Evolutionary conservation across 2,329 filamentous ascomycete genomes (phyloP).

Genomic region (Nemania sp.): DNA sequence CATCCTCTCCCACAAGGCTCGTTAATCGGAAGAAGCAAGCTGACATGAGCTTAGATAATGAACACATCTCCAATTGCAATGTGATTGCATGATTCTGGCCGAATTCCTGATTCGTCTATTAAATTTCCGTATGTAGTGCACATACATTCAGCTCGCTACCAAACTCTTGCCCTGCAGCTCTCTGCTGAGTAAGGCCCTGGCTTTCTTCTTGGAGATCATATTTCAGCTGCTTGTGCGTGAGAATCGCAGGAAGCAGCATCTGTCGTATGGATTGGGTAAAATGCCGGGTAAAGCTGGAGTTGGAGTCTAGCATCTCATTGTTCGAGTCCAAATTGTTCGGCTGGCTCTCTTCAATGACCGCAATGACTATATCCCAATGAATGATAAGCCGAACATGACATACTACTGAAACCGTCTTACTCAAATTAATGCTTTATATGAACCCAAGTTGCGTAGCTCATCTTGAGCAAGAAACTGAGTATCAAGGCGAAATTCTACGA

Average conservation of each 20-base stretch:
- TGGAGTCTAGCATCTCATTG: constrained; percentile 7
- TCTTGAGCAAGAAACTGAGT: constrained; percentile 5
- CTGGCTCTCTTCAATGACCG: not conserved
- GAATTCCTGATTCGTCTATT: too few species aligned
- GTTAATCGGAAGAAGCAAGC: not conserved
- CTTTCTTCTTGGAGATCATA: too few species aligned
- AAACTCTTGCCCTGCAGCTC: too few species aligned
- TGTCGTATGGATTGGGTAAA: constrained; percentile 20
- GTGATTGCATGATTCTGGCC: too few species aligned
- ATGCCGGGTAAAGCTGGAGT: constrained; percentile 17
- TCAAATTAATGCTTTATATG: constrained; percentile 9
- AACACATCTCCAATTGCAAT: too few species aligned
- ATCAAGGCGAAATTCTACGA: constrained; percentile 12
- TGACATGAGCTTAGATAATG: too few species aligned
- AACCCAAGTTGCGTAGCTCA: not conserved
- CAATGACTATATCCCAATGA: not conserved
- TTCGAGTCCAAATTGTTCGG: constrained; percentile 2
- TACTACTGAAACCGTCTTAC: constrained; percentile 3
- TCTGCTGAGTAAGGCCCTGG: too few species aligned
- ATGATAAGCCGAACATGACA: constrained; percentile 9
- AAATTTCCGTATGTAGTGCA: too few species aligned
- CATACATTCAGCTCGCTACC: too few species aligned
- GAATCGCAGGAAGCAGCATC: not conserved
- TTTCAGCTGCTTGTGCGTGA: constrained; percentile 8
- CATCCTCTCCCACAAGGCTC: not conserved